phyloP scores from a whole-genome alignment of 768 basidiomycete genomes.

The Favolaschia claudopus region DNA sequence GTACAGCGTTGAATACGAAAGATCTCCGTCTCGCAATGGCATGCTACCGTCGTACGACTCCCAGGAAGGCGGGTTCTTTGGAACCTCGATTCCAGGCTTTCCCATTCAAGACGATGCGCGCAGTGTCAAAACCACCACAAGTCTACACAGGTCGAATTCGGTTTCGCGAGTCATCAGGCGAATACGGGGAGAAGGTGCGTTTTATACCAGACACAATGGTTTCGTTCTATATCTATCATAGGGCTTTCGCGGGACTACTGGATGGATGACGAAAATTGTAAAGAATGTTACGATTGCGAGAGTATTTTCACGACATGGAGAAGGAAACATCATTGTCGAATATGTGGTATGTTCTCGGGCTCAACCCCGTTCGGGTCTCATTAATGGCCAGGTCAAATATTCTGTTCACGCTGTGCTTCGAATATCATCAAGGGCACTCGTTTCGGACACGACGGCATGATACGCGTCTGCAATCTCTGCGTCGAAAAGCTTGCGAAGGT shows the following conservation, averaged over 20 bases:
- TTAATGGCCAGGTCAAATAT: constrained; percentile 88
- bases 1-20: constrained; percentile 70
- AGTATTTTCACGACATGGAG: constrained; percentile 94
- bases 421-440: constrained; percentile 94
- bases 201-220: constrained; percentile 5
- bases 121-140: constrained; percentile 79
- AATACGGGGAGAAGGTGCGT: constrained; percentile 86
- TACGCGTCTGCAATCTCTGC: constrained; percentile 95
- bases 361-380: background rate
- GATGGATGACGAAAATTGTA: constrained; percentile 98
- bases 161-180: constrained; percentile 92
- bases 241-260: constrained; percentile 95
- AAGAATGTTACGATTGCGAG: constrained; percentile 96
- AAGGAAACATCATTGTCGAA: constrained; percentile 96
- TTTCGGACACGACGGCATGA: constrained; percentile 94
- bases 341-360: constrained; percentile 73
- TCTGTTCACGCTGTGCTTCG: constrained; percentile 96
- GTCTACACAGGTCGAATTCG: constrained; percentile 77
- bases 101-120: constrained; percentile 91
- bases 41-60: constrained; percentile 62
- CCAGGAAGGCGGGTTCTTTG: constrained; percentile 64
- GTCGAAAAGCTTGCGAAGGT: constrained; percentile 90
- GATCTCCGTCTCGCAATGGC: constrained; percentile 60
- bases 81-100: constrained; percentile 88
- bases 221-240: constrained; percentile 34